Evolutionary conservation across 805 yeast genomes (phyloP).

Genomic region (Starmerella lactis-condensi): DNA sequence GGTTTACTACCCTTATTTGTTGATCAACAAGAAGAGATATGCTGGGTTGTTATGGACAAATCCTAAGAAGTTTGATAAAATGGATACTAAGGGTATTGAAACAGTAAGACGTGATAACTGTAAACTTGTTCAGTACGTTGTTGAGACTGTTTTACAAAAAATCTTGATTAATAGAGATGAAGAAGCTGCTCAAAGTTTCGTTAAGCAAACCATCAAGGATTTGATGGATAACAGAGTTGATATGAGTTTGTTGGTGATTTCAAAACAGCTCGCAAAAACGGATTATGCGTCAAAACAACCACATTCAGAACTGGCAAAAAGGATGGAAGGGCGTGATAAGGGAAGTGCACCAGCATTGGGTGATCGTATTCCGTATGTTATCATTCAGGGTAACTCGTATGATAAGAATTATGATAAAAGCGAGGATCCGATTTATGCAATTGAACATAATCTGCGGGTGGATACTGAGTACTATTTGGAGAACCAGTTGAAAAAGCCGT

Average conservation of each 20-base stretch:
- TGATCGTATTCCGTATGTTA: slow-evolving; percentile 95
- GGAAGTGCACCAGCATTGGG: slow-evolving; percentile 96
- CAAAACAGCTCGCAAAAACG: slow-evolving; percentile 73
- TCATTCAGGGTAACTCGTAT: slow-evolving; percentile 61
- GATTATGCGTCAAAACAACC: slow-evolving; percentile 96
- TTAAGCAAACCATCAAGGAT: slow-evolving; percentile 75
- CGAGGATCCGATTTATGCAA: slow-evolving; percentile 85
- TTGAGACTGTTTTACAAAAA: slow-evolving; percentile 70
- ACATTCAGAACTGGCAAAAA: slow-evolving; percentile 85
- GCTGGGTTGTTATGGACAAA: slow-evolving; percentile 95
- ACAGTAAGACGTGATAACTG: slow-evolving; percentile 97
- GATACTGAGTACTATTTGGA: slow-evolving; percentile 88
- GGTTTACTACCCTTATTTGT: slow-evolving; percentile 81
- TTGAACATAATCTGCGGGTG: slow-evolving; percentile 80
- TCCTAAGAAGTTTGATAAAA: slow-evolving; percentile 79
- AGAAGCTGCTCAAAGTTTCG: slow-evolving; percentile 63
- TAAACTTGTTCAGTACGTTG: slow-evolving; percentile 80
- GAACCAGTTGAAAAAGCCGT: slow-evolving; percentile 81
- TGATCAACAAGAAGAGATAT: slow-evolving; percentile 89
- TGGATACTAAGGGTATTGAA: slow-evolving; percentile 97
- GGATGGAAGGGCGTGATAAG: slow-evolving; percentile 90
- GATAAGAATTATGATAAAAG: slow-evolving; percentile 83
- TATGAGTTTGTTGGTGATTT: slow-evolving; percentile 79
- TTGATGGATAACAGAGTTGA: slow-evolving; percentile 80
- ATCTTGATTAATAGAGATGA: slow-evolving; percentile 80